These are phyloP conservation scores for Claviceps sorghi DNA, from an alignment of 2,329 filamentous ascomycete species.

Conservation along the genomic window DNA sequence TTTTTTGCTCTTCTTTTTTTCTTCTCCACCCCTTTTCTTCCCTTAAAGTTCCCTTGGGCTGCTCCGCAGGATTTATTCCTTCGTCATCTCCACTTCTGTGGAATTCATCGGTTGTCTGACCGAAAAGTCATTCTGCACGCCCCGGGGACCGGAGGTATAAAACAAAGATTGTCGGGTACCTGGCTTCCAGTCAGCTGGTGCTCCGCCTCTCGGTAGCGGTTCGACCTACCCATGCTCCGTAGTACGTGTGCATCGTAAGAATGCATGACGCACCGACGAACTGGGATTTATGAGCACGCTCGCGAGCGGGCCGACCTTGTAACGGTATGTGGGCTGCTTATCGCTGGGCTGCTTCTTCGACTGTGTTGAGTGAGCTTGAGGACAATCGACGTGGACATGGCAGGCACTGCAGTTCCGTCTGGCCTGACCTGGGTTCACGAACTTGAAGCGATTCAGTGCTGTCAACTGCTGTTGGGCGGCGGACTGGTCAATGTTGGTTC, in stretches of 20 bases:
- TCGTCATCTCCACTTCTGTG: not conserved
- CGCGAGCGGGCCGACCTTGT: not conserved
- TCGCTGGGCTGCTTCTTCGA: not conserved
- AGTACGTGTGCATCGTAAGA: not conserved
- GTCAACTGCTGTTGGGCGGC: not conserved
- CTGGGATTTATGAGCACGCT: not conserved
- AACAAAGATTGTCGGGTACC: not conserved
- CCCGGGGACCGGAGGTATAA: not conserved
- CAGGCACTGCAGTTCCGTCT: not conserved
- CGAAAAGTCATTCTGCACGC: not conserved
- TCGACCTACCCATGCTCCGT: not conserved
- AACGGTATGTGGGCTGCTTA: not conserved
- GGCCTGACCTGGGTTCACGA: not conserved
- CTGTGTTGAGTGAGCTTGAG: not conserved
- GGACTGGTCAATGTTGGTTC: not conserved
- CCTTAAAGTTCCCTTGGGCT: not conserved
- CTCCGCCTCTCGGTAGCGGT: not conserved
- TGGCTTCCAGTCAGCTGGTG: not conserved
- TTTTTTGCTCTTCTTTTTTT: too few relatives aligned
- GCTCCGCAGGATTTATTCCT: not conserved
- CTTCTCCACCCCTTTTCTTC: not conserved
- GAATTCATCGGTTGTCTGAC: not conserved
- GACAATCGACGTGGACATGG: not conserved
- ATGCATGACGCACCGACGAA: not conserved
- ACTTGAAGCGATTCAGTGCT: not conserved